These are phyloP conservation scores for Aeschynomene evenia DNA, from an alignment of 306 rosid species.

Conservation along the genomic window DNA sequence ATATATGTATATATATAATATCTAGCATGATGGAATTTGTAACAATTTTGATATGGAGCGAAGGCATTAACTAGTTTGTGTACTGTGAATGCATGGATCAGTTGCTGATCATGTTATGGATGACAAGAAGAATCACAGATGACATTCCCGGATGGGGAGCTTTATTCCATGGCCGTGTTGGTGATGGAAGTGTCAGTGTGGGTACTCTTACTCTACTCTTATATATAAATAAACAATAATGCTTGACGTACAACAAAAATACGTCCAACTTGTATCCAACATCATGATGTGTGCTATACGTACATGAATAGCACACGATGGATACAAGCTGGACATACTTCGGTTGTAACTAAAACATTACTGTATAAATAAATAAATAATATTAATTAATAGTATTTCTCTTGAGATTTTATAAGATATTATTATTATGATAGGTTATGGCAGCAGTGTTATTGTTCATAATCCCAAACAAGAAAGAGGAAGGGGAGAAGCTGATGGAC, in stretches of 20 bases:
- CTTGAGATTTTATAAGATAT: not conserved
- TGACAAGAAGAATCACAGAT: constrained; percentile 84
- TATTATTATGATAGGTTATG: too few relatives aligned
- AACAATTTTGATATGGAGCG: not conserved
- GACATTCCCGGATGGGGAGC: constrained; percentile 88
- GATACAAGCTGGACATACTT: too few relatives aligned
- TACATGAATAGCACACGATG: too few relatives aligned
- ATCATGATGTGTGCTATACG: too few relatives aligned
- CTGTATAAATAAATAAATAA: too few relatives aligned
- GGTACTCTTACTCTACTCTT: too few relatives aligned
- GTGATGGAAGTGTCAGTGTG: constrained; percentile 85
- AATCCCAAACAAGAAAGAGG: constrained; percentile 67
- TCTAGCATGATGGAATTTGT: not conserved
- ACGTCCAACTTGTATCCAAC: too few relatives aligned
- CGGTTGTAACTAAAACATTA: too few relatives aligned
- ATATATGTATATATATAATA: too few relatives aligned
- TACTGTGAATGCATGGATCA: constrained; percentile 28
- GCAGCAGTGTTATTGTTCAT: constrained; percentile 73
- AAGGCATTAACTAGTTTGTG: not conserved
- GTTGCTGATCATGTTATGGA: constrained; percentile 71
- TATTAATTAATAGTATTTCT: too few relatives aligned
- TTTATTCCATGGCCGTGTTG: constrained; percentile 64
- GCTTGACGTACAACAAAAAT: too few relatives aligned
- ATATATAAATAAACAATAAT: too few relatives aligned
- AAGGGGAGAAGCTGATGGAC: constrained; percentile 80